Conservation (phyloP, 179 eudicot species). For the Pouteria campechiana region DNA sequence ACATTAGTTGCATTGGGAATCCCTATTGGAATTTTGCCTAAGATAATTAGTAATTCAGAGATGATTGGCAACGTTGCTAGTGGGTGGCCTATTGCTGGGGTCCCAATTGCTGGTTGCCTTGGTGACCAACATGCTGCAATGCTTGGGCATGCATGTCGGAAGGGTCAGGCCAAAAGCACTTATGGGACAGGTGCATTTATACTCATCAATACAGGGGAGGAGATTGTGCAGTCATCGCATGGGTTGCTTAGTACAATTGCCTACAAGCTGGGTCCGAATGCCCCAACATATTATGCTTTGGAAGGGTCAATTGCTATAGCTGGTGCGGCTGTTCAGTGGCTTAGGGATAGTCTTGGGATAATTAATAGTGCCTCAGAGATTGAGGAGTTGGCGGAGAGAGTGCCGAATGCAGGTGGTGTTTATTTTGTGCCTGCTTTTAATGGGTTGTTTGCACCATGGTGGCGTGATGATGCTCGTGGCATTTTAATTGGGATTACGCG, state of each 20-base stretch:
- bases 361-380: conserved; percentile 70
- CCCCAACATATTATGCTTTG: conserved; percentile 78
- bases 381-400: conserved; percentile 68
- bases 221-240: conserved; percentile 51
- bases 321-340: conserved; percentile 99
- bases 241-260: conserved; percentile 79
- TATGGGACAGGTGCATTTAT: conserved; percentile 97
- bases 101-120: conserved; percentile 90
- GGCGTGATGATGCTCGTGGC: conserved; percentile 99
- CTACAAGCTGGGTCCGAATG: conserved; percentile 75
- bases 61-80: conserved; percentile 46
- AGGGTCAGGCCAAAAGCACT: conserved; percentile 93
- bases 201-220: conserved; percentile 80
- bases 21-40: conserved; percentile 51
- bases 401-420: conserved; percentile 79
- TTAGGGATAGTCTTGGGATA: conserved; percentile 83
- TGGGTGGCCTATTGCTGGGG: conserved; percentile 82
- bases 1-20: conserved; percentile 53
- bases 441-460: conserved; percentile 97
- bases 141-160: conserved; percentile 86
- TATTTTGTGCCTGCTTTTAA: conserved; percentile 97
- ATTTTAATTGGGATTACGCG: conserved; percentile 85
- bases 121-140: conserved; percentile 99
- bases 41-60: conserved; percentile 79
- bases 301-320: conserved; percentile 98